A percentile compares a stretch with the other conserved stretches of the same genome.
Evolutionary conservation across 208 protist genomes (phyloP).

Genomic region (Leishmania aethiopica): DNA sequence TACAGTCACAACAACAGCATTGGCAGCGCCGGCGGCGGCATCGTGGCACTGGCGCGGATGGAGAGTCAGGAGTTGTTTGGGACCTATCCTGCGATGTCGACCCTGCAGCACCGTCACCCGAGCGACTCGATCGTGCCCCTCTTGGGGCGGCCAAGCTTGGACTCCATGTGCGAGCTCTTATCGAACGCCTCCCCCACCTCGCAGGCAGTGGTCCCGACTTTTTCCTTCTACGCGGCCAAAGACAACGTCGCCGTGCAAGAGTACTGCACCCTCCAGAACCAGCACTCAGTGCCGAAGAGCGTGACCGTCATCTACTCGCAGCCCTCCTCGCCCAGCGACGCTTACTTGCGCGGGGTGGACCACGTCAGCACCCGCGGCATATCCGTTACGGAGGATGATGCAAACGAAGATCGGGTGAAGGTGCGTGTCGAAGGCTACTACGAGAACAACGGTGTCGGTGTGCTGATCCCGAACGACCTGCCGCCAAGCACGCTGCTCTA

Average conservation of each 20-base stretch:
- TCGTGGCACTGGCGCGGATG: slow-evolving; percentile 6
- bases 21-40: slow-evolving; percentile 1
- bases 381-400: slow-evolving; percentile 28
- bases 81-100: not conserved
- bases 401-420: slow-evolving; percentile 66
- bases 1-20: not conserved
- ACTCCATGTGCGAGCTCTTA: slow-evolving; percentile 18
- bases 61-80: slow-evolving; percentile 18
- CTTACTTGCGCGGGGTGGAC: slow-evolving; percentile 18
- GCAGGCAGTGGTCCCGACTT: slow-evolving; percentile 1
- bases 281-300: slow-evolving; percentile 3
- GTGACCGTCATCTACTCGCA: slow-evolving; percentile 56
- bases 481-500: slow-evolving; percentile 83
- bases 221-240: slow-evolving; percentile 9
- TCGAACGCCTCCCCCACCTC: slow-evolving; percentile 17
- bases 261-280: slow-evolving; percentile 8
- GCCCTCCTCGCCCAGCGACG: slow-evolving; percentile 20
- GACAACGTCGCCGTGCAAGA: slow-evolving; percentile 29
- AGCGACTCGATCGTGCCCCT: slow-evolving; percentile 20
- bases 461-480: slow-evolving; percentile 83
- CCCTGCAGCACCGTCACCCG: slow-evolving; percentile 16
- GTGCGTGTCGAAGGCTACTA: slow-evolving; percentile 86
- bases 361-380: slow-evolving; percentile 14
- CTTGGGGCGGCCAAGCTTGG: slow-evolving; percentile 16
- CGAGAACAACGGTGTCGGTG: slow-evolving; percentile 38